phyloP scores from a whole-genome alignment of 768 basidiomycete species.

The Pleurotus salmoneostramineus region DNA sequence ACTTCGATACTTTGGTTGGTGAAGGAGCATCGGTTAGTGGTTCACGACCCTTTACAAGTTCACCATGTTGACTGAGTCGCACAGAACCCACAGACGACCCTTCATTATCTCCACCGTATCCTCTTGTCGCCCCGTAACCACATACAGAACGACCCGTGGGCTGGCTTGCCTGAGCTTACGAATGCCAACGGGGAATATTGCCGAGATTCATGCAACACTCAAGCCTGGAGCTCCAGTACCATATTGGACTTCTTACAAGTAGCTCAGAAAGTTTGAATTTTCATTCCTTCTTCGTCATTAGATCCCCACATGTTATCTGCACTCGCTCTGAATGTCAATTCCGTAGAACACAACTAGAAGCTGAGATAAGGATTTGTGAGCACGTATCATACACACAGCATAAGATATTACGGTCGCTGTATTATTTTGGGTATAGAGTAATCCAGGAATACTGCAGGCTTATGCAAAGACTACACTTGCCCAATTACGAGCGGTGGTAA shows the following conservation, averaged over 20 bases:
- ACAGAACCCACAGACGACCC: constrained; percentile 65
- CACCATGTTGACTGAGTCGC: constrained; percentile 6
- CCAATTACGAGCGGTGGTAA: too few species aligned
- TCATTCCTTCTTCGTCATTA: too few species aligned
- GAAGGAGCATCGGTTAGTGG: constrained; percentile 60
- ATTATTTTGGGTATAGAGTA: too few species aligned
- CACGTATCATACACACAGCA: too few species aligned
- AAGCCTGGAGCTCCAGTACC: constrained; percentile 96
- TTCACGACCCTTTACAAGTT: not conserved
- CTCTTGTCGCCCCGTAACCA: constrained; percentile 70
- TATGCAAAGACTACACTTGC: too few species aligned
- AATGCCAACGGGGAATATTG: constrained; percentile 84
- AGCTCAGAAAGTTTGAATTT: constrained; percentile 40
- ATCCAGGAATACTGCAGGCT: too few species aligned
- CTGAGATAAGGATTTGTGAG: too few species aligned
- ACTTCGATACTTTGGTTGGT: constrained; percentile 77
- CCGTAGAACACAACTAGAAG: too few species aligned
- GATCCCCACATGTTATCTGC: too few species aligned
- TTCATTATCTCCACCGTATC: constrained; percentile 76
- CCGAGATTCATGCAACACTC: constrained; percentile 85
- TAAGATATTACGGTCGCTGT: too few species aligned
- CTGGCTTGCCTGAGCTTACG: constrained; percentile 90
- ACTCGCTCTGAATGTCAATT: too few species aligned
- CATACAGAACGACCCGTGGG: constrained; percentile 83
- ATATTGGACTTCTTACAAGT: constrained; percentile 84